Base-by-base conservation (phyloP, 768 basidiomycete species). In the Gyrodon lividus region DNA sequence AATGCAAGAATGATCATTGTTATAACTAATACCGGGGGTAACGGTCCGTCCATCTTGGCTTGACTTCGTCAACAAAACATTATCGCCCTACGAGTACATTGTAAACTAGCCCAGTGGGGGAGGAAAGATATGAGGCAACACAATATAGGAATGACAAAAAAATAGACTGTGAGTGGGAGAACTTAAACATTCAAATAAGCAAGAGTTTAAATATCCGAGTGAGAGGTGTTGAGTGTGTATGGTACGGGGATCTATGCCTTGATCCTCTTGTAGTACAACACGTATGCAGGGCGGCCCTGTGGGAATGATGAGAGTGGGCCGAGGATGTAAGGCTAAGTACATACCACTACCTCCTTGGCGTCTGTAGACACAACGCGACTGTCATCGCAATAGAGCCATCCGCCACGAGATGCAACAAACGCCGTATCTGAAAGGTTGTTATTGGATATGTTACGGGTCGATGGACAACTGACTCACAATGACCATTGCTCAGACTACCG, bases 371-470 rank as follows among this genome's bases (percentile, higher is more conserved):
- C 82, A 53, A 98, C 78, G 60, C 88, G 89, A 61, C 93, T 94
- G 67, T 98, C 96, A 62, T 97, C 94, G 65, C 93, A 95, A 62
- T 91, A 91, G 65, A 86, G 72, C 97, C 97, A 99, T 33, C 89
- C 85, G 30, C 89, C 87, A 47, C 86, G 78, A 14, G 89, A 92
- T 31, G 90, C 82, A 46, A 99, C 84, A 62, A 84, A 94, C 17
- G 97, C 93, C 41, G 96, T 98, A 68, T 98, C 96, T 97, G 59
- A 37, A 4, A 24, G 24, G 14, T 8, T 7, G 26, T 43, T 8
- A 43, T 9, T 43, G n/a, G 10, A 13, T 6, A 9, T 16, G 9
- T 28, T 1, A 43, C 40, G 9, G 4, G 5, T 24, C 34, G 45
- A 46, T 39, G 33, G 9, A 23, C 23, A 44, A 43, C 16, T 28